phyloP scores from a whole-genome alignment of 202 grass and related monocot species.

The Panicum virgatum region DNA sequence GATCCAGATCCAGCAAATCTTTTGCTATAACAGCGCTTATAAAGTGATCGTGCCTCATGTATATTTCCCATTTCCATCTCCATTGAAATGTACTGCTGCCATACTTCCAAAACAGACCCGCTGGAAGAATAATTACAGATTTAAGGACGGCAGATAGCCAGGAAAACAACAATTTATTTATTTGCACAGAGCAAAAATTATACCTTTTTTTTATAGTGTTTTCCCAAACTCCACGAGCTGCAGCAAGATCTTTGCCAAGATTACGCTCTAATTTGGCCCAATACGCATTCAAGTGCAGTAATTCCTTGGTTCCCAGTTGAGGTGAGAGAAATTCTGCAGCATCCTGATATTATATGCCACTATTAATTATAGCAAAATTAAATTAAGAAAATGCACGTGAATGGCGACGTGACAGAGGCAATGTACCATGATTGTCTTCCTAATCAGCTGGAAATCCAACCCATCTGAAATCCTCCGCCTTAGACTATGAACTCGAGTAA shows the following conservation, averaged over 20 bases:
- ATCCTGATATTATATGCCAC: slow-evolving; percentile 55
- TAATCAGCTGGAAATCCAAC: slow-evolving; percentile 77
- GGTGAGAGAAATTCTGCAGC: slow-evolving; percentile 68
- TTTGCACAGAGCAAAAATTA: slow-evolving; percentile 36
- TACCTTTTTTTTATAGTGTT: slow-evolving; percentile 83
- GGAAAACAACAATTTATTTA: neutral
- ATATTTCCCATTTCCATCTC: slow-evolving; percentile 68
- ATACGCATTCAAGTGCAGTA: slow-evolving; percentile 70
- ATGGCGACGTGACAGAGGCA: slow-evolving; percentile 19
- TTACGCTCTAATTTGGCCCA: slow-evolving; percentile 81
- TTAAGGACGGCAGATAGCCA: slow-evolving; percentile 1
- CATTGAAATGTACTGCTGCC: slow-evolving; percentile 84
- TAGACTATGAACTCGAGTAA: slow-evolving; percentile 90
- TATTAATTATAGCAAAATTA: slow-evolving; percentile 30
- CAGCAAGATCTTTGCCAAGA: slow-evolving; percentile 73
- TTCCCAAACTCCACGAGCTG: slow-evolving; percentile 89
- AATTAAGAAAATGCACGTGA: slow-evolving; percentile 1
- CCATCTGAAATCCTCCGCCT: slow-evolving; percentile 69
- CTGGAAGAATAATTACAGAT: slow-evolving; percentile 56
- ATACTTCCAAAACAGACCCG: slow-evolving; percentile 78
- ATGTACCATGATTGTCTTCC: slow-evolving; percentile 73
- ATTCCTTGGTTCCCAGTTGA: slow-evolving; percentile 63
- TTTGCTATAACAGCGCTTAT: slow-evolving; percentile 91
- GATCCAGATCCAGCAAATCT: slow-evolving; percentile 83
- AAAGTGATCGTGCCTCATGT: slow-evolving; percentile 84